These are phyloP conservation scores for Dissophora globulifera DNA, from an alignment of 192 early-diverging fungal genomes.

Conservation along the genomic window DNA sequence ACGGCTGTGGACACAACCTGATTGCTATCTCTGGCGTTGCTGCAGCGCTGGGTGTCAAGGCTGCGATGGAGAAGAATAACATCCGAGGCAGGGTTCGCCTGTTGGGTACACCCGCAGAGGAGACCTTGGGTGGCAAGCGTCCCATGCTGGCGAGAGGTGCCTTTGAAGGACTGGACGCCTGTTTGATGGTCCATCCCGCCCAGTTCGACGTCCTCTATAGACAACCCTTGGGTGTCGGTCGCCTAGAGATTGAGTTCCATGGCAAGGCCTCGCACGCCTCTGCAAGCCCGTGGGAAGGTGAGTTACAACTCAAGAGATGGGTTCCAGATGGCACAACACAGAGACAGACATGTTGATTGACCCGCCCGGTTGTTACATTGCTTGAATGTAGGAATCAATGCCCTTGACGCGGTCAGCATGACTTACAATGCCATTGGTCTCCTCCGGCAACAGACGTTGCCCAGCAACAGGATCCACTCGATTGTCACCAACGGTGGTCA, in stretches of 20 bases:
- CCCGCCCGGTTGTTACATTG: too few relatives aligned
- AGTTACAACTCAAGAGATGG: too few relatives aligned
- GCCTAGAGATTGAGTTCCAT: conserved; percentile 71
- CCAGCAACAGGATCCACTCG: conserved; percentile 78
- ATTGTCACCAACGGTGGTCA: conserved; percentile 83
- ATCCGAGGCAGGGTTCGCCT: conserved; percentile 70
- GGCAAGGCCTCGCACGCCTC: conserved; percentile 80
- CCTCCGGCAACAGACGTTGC: conserved; percentile 79
- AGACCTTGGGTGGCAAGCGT: conserved; percentile 78
- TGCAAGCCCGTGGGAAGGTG: conserved; percentile 50
- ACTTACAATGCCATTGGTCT: conserved; percentile 75
- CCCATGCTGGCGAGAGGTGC: conserved; percentile 71
- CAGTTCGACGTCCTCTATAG: conserved; percentile 62
- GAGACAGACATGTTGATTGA: too few relatives aligned
- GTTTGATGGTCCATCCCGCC: conserved; percentile 88
- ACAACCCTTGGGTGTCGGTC: conserved; percentile 55
- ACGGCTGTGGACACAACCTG: conserved; percentile 74
- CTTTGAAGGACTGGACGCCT: conserved; percentile 76
- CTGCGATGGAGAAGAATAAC: conserved; percentile 52
- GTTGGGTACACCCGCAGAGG: conserved; percentile 87
- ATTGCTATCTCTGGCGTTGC: conserved; percentile 72
- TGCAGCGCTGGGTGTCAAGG: conserved; percentile 62
- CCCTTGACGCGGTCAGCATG: conserved; percentile 78
- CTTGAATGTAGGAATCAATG: conserved; percentile 71
- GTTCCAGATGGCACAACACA: too few relatives aligned